These are phyloP conservation scores for Amniculicola lignicola DNA, from an alignment of 495 filamentous ascomycete species.

Conservation along the genomic window DNA sequence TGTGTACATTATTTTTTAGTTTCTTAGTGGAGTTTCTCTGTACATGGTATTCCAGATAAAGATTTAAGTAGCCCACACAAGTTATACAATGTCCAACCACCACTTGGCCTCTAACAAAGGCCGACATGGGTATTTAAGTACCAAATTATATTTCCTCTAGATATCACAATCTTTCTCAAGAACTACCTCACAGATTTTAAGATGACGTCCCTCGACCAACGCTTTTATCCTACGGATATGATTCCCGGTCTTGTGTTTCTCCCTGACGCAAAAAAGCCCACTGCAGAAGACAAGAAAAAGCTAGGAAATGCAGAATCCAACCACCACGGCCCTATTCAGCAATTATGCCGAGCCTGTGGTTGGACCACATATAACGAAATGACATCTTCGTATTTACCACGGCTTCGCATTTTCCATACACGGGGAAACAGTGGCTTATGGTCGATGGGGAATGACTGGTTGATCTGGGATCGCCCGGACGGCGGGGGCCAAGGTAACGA, in stretches of 20 bases:
- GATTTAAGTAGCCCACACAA: too few species aligned
- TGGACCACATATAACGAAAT: constrained; percentile 1
- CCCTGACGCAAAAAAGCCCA: not conserved
- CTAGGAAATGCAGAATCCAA: not conserved
- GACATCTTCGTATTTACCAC: not conserved
- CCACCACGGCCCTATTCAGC: not conserved
- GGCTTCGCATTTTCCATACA: not conserved
- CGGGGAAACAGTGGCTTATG: not conserved
- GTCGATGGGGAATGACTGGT: not conserved
- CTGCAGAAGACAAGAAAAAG: not conserved
- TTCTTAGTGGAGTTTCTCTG: too few species aligned
- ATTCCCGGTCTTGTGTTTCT: not conserved
- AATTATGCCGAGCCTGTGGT: constrained; percentile 9
- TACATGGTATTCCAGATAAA: too few species aligned
- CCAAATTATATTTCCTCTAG: too few species aligned
- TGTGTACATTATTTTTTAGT: too few species aligned
- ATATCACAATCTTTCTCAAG: too few species aligned
- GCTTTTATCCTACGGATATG: not conserved
- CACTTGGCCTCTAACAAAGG: too few species aligned
- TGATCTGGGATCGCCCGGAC: constrained; percentile 7
- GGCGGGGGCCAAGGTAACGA: not conserved
- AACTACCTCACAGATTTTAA: too few species aligned
- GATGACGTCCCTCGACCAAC: not conserved
- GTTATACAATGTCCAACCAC: too few species aligned
- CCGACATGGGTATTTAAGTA: too few species aligned